Percentiles rank a stretch among this genome's conserved stretches.
These are phyloP conservation scores for Lophiostoma macrostomum DNA, from an alignment of 495 filamentous ascomycete species.

Conservation along the genomic window DNA sequence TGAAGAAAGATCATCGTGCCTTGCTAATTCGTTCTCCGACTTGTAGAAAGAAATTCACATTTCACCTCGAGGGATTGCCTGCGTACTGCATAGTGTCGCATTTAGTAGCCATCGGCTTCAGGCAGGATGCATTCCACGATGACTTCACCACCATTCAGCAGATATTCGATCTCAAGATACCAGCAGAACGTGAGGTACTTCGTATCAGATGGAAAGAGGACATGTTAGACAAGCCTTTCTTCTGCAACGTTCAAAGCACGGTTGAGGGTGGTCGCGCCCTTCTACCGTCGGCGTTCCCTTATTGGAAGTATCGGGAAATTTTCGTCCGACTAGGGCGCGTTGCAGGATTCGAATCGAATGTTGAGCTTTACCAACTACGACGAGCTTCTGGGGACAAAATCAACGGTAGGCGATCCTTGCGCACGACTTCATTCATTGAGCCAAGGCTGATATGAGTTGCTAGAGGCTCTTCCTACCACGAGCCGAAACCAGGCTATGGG, in stretches of 20 bases:
- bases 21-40: conserved; percentile 2
- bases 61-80: conserved; percentile 17
- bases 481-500: conserved; percentile 24
- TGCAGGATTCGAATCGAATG: conserved; percentile 5
- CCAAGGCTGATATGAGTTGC: conserved; percentile 1
- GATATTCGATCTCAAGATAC: conserved; percentile 24
- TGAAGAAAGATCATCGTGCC: neutral
- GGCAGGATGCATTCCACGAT: conserved; percentile 16
- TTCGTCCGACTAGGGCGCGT: conserved; percentile 17
- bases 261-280: conserved; percentile 3
- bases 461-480: conserved; percentile 5
- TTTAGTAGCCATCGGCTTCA: conserved; percentile 6
- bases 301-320: conserved; percentile 18
- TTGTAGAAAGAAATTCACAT: conserved; percentile 31
- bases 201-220: conserved; percentile 20
- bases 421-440: neutral
- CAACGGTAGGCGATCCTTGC: conserved; percentile 22
- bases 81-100: conserved; percentile 18
- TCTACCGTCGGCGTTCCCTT: conserved; percentile 15
- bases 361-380: conserved; percentile 22
- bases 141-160: conserved; percentile 15
- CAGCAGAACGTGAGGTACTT: conserved; percentile 7
- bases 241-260: conserved; percentile 12
- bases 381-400: conserved; percentile 24
- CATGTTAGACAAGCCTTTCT: conserved; percentile 21